Evolutionary conservation across 164 flowering plant species (phyloP).

Genomic region (Magnolia officinalis): DNA sequence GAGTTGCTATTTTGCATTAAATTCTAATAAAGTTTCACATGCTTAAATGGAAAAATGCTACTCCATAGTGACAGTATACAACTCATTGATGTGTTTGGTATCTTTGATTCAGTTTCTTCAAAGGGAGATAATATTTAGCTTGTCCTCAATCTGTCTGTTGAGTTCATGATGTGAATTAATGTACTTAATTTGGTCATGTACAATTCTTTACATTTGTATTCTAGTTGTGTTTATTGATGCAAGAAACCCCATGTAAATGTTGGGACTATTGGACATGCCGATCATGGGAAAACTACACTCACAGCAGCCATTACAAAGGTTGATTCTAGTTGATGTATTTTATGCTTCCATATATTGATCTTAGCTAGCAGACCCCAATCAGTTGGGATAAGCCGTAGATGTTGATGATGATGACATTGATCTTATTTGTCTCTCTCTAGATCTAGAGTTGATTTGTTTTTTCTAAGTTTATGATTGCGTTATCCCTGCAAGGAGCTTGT

Average conservation of each 20-base stretch:
- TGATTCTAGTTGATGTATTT: background rate
- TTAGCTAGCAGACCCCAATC: background rate
- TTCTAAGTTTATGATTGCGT: background rate
- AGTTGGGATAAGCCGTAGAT: background rate
- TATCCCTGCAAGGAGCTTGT: no score
- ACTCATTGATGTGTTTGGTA: background rate
- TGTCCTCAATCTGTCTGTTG: background rate
- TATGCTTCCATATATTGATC: background rate
- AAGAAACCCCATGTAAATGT: conserved; percentile 96
- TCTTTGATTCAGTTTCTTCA: background rate
- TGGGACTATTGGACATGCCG: conserved; percentile 97
- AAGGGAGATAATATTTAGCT: background rate
- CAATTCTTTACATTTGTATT: background rate
- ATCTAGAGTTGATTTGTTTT: conserved; percentile 2
- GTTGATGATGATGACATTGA: background rate
- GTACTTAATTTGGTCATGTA: background rate
- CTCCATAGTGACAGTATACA: background rate
- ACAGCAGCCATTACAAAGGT: conserved; percentile 99
- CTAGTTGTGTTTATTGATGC: conserved; percentile 15
- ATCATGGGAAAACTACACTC: conserved; percentile 95
- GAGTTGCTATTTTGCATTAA: background rate
- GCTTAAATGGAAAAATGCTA: background rate
- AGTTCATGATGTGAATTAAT: background rate
- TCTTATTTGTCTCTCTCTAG: background rate
- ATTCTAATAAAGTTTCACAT: background rate